Evolutionary conservation across 305 asterid species (phyloP).

Genomic region (Euphrasia arctica): DNA sequence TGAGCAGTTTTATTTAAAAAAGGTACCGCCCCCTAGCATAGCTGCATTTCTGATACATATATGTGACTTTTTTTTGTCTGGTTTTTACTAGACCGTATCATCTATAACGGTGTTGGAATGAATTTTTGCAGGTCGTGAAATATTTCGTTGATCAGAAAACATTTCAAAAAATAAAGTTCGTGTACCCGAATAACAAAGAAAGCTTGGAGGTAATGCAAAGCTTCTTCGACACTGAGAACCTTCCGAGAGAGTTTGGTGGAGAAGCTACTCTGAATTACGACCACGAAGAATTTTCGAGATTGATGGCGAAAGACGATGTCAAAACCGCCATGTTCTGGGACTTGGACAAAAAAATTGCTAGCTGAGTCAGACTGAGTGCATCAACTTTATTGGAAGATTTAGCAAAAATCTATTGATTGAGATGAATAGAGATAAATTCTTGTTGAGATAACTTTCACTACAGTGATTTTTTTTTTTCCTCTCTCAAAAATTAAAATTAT

Average conservation of each 20-base stretch:
- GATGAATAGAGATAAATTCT: too few relatives aligned
- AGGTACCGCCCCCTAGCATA: too few relatives aligned
- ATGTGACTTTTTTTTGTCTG: not conserved
- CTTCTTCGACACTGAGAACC: constrained; percentile 68
- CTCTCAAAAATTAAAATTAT: too few relatives aligned
- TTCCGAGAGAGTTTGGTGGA: constrained; percentile 90
- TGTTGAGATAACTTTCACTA: too few relatives aligned
- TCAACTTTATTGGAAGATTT: not conserved
- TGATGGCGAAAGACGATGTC: constrained; percentile 68
- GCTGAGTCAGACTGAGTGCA: not conserved
- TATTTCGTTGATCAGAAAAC: constrained; percentile 78
- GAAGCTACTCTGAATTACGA: constrained; percentile 61
- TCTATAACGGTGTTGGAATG: not conserved
- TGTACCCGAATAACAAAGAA: constrained; percentile 67
- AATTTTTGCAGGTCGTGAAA: constrained; percentile 54
- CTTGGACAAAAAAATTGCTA: constrained; percentile 25
- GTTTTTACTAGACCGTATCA: not conserved
- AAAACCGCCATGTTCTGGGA: constrained; percentile 75
- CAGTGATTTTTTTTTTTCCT: too few relatives aligned
- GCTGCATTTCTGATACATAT: not conserved
- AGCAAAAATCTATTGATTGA: not conserved
- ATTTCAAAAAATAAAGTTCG: constrained; percentile 62
- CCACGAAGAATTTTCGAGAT: constrained; percentile 73
- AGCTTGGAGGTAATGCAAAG: constrained; percentile 75
- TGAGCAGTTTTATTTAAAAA: too few relatives aligned